Conservation (phyloP, 768 basidiomycete genomes). For the Xerocomellus amylosporus region DNA sequence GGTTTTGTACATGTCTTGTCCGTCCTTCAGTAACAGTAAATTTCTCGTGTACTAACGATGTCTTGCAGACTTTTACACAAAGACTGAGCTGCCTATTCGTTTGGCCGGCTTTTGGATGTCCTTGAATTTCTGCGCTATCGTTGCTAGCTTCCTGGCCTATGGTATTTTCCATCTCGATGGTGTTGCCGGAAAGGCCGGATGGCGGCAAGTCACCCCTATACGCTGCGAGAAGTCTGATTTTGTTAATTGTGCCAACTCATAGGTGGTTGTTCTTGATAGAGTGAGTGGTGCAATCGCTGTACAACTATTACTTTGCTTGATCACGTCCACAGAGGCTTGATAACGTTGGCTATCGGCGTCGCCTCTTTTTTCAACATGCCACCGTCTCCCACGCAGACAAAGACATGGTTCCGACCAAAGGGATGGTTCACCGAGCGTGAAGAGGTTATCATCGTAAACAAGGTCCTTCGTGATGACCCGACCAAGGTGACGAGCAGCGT, state of each 20-base stretch:
- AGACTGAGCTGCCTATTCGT: constrained; percentile 49
- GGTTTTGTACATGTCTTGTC: constrained; percentile 60
- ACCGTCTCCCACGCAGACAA: constrained; percentile 58
- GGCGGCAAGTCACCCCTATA: constrained; percentile 29
- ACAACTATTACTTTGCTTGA: background rate
- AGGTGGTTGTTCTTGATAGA: constrained; percentile 38
- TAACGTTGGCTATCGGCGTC: constrained; percentile 53
- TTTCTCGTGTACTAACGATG: background rate
- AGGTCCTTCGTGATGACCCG: constrained; percentile 63
- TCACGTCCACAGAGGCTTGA: constrained; percentile 15
- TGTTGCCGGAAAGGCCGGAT: constrained; percentile 13
- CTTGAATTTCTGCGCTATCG: constrained; percentile 51
- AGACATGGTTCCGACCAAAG: constrained; percentile 53
- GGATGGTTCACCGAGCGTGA: constrained; percentile 65
- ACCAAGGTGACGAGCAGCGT: constrained; percentile 38
- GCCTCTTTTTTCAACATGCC: constrained; percentile 59
- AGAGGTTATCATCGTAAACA: constrained; percentile 57
- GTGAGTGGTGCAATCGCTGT: constrained; percentile 21
- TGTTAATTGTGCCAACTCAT: background rate
- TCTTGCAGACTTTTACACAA: constrained; percentile 48
- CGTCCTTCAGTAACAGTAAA: constrained; percentile 15
- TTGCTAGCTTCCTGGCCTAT: constrained; percentile 62
- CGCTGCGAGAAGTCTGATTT: background rate
- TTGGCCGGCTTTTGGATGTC: constrained; percentile 69
- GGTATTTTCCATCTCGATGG: constrained; percentile 45